Evolutionary conservation across 192 early-diverging fungal genomes (phyloP).

Genomic region (Geranomyces variabilis): DNA sequence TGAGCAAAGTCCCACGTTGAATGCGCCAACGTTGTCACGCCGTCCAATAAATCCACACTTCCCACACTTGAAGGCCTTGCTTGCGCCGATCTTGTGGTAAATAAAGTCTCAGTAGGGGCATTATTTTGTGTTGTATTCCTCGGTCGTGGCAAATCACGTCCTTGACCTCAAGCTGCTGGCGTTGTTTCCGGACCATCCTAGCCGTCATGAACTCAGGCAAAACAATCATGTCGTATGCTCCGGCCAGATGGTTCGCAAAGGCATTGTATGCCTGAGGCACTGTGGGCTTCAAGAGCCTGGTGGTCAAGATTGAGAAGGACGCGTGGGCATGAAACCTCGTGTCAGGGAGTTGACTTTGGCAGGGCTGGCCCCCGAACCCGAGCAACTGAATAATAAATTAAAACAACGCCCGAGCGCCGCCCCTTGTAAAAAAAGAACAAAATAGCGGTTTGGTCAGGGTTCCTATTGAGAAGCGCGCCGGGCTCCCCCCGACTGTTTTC

Average conservation of each 20-base stretch:
- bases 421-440: no score
- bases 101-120: conserved; percentile 25
- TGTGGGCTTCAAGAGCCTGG: conserved; percentile 12
- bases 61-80: conserved; percentile 29
- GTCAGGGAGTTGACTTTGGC: no score
- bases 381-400: no score
- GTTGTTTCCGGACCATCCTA: conserved; percentile 24
- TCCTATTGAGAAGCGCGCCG: no score
- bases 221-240: conserved; percentile 14
- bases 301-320: no score
- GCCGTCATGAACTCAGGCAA: conserved; percentile 29
- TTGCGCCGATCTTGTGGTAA: conserved; percentile 26
- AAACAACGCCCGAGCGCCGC: no score
- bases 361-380: no score
- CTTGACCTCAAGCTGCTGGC: conserved; percentile 16
- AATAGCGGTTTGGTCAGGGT: no score
- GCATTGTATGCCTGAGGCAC: conserved; percentile 23
- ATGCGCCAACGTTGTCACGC: conserved; percentile 16
- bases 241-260: conserved; percentile 24
- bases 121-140: conserved; percentile 27
- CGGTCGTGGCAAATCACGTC: conserved; percentile 30
- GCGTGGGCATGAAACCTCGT: no score
- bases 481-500: no score
- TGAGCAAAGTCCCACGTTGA: conserved; percentile 26
- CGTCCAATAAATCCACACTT: conserved; percentile 18